phyloP scores from a whole-genome alignment of 495 filamentous ascomycete species.

The Penicillium fimorum region DNA sequence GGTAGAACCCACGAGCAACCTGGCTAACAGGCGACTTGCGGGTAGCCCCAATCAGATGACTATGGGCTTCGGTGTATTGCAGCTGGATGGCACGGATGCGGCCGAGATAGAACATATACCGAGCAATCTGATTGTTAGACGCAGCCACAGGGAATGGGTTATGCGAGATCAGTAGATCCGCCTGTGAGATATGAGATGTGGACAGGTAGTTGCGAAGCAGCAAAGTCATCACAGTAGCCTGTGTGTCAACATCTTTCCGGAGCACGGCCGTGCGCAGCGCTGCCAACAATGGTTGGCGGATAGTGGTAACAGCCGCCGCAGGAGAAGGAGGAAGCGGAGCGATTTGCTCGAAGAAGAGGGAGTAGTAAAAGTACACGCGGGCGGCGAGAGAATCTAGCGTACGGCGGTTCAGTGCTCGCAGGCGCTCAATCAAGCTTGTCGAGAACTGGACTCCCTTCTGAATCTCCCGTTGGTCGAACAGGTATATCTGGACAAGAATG shows the following conservation, averaged over 20 bases:
- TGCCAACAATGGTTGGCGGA: slow-evolving; percentile 80
- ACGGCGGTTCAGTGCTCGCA: slow-evolving; percentile 87
- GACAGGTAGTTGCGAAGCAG: slow-evolving; percentile 94
- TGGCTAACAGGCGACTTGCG: slow-evolving; percentile 90
- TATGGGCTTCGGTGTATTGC: slow-evolving; percentile 94
- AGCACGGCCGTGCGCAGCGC: slow-evolving; percentile 91
- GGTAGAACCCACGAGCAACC: slow-evolving; percentile 88
- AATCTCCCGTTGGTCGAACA: slow-evolving; percentile 79
- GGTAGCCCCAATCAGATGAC: slow-evolving; percentile 85
- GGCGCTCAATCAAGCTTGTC: slow-evolving; percentile 69
- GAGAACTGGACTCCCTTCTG: slow-evolving; percentile 83
- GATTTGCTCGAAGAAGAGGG: slow-evolving; percentile 87
- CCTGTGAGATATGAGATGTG: slow-evolving; percentile 95
- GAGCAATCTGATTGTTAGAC: slow-evolving; percentile 95
- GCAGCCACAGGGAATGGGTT: slow-evolving; percentile 90
- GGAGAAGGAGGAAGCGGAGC: slow-evolving; percentile 83
- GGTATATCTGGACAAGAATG: slow-evolving; percentile 83
- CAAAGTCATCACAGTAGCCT: slow-evolving; percentile 90
- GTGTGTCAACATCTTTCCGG: slow-evolving; percentile 92
- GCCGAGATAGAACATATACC: slow-evolving; percentile 94
- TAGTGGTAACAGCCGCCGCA: slow-evolving; percentile 75
- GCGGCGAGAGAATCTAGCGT: slow-evolving; percentile 91
- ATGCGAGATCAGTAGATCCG: slow-evolving; percentile 91
- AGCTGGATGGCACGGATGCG: slow-evolving; percentile 95
- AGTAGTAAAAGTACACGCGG: slow-evolving; percentile 97